Evolutionary conservation across 2,329 filamentous ascomycete species (phyloP).

Genomic region (Aureobasidium sp.): DNA sequence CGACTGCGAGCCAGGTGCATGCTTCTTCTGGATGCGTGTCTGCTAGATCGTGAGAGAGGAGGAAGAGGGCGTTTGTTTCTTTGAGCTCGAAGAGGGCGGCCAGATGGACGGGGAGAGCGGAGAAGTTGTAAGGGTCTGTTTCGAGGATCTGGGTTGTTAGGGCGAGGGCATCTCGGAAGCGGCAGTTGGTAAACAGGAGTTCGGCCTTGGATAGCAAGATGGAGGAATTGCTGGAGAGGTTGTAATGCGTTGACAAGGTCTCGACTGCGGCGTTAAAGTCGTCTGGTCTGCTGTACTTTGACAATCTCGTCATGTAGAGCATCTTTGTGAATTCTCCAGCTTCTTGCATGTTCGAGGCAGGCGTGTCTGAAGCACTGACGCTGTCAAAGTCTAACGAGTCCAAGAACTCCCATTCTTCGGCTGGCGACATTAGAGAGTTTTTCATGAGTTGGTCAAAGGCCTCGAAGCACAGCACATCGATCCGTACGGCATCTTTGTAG

Average conservation of each 20-base stretch:
- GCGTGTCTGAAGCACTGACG: slow-evolving; percentile 55
- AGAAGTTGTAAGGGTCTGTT: slow-evolving; percentile 82
- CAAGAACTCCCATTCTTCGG: slow-evolving; percentile 84
- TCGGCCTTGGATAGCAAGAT: slow-evolving; percentile 85
- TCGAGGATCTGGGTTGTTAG: slow-evolving; percentile 79
- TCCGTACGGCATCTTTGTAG: slow-evolving; percentile 94
- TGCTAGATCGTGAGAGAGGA: slow-evolving; percentile 85
- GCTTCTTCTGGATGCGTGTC: slow-evolving; percentile 88
- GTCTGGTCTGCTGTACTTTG: slow-evolving; percentile 84
- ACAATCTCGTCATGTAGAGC: slow-evolving; percentile 90
- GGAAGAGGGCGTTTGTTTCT: slow-evolving; percentile 80
- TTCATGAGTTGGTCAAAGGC: slow-evolving; percentile 97
- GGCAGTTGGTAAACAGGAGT: slow-evolving; percentile 87
- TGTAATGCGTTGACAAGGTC: slow-evolving; percentile 88
- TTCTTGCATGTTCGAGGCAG: slow-evolving; percentile 67
- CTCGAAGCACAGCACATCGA: slow-evolving; percentile 97
- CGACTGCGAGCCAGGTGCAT: slow-evolving; percentile 88
- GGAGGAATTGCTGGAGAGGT: slow-evolving; percentile 77
- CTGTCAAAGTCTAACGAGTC: slow-evolving; percentile 86
- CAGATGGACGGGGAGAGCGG: slow-evolving; percentile 81
- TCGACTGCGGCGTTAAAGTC: slow-evolving; percentile 82
- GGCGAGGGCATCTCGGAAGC: slow-evolving; percentile 77
- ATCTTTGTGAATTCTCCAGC: slow-evolving; percentile 91
- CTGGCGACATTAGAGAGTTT: slow-evolving; percentile 83
- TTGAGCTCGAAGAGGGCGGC: slow-evolving; percentile 84